These are phyloP conservation scores for Rugonectria rugulosa DNA, from an alignment of 2,329 filamentous ascomycete species.

Conservation along the genomic window DNA sequence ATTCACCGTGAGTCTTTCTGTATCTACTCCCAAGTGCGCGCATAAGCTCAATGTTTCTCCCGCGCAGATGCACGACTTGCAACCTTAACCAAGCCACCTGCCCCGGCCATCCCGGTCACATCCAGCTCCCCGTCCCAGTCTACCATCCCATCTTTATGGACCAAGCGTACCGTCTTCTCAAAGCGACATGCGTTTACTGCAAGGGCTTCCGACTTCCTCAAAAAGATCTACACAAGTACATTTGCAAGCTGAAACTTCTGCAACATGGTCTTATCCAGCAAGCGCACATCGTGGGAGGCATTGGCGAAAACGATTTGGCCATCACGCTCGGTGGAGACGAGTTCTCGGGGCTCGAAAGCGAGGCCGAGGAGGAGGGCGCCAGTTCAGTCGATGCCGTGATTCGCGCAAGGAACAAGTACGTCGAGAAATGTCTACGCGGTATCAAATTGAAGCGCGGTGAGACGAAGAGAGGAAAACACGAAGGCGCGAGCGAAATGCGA, in stretches of 20 bases:
- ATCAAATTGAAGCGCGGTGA: slow-evolving; percentile 60
- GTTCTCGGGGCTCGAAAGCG: slow-evolving; percentile 56
- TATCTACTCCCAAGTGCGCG: neutral
- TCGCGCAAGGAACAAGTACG: slow-evolving; percentile 69
- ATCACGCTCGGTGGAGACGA: slow-evolving; percentile 37
- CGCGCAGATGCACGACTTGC: slow-evolving; percentile 84
- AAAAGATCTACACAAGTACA: slow-evolving; percentile 77
- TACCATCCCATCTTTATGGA: slow-evolving; percentile 99
- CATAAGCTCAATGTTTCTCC: slow-evolving; percentile 17
- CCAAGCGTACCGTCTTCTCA: slow-evolving; percentile 83
- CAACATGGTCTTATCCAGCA: slow-evolving; percentile 83
- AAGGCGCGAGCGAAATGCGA: slow-evolving; percentile 80
- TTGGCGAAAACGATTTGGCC: slow-evolving; percentile 54
- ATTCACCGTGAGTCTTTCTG: slow-evolving; percentile 69
- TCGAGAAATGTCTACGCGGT: slow-evolving; percentile 73
- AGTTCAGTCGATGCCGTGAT: slow-evolving; percentile 59
- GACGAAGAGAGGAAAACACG: slow-evolving; percentile 74
- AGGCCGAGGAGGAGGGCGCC: slow-evolving; percentile 71
- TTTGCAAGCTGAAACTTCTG: slow-evolving; percentile 85
- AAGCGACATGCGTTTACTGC: slow-evolving; percentile 91
- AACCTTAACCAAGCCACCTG: slow-evolving; percentile 82
- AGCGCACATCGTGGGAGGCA: slow-evolving; percentile 64
- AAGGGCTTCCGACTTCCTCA: slow-evolving; percentile 83
- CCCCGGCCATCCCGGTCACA: slow-evolving; percentile 93
- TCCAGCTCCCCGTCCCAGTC: slow-evolving; percentile 90